phyloP scores from a whole-genome alignment of 2,329 filamentous ascomycete genomes.

The Monilinia vaccinii-corymbosi region DNA sequence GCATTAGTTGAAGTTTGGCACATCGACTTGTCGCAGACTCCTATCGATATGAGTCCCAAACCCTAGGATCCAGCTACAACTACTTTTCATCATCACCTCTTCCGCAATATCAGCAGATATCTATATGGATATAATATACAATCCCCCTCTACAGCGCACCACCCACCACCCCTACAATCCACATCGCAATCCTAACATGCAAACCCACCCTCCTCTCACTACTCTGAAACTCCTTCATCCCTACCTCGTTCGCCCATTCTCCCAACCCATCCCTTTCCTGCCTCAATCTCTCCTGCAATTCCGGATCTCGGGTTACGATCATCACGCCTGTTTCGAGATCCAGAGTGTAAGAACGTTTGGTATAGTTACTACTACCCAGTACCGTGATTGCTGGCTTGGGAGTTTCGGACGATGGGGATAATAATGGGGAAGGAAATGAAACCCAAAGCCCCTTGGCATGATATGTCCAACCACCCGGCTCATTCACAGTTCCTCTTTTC shows the following conservation, averaged over 20 bases:
- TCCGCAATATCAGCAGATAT: not conserved
- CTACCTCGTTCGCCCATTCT: constrained; percentile 59
- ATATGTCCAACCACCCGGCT: constrained; percentile 88
- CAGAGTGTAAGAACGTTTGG: constrained; percentile 81
- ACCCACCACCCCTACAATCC: constrained; percentile 78
- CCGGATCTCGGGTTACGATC: constrained; percentile 70
- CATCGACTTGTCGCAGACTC: not conserved
- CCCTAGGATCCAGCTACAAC: not conserved
- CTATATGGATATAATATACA: not conserved
- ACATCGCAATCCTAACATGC: constrained; percentile 84
- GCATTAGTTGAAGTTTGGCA: not conserved
- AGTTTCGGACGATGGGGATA: not conserved
- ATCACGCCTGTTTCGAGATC: constrained; percentile 86
- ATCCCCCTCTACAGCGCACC: constrained; percentile 59
- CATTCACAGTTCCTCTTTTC: constrained; percentile 70
- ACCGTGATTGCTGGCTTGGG: constrained; percentile 34
- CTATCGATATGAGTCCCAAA: not conserved
- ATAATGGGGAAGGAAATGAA: constrained; percentile 39
- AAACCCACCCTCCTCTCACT: constrained; percentile 77
- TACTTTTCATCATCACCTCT: not conserved
- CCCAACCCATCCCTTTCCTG: constrained; percentile 76
- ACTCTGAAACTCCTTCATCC: constrained; percentile 68
- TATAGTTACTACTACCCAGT: constrained; percentile 92
- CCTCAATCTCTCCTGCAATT: constrained; percentile 61
- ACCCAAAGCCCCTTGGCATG: constrained; percentile 96